Base-by-base conservation (phyloP, 2,329 filamentous ascomycete genomes). In the Lomentospora prolificans region DNA sequence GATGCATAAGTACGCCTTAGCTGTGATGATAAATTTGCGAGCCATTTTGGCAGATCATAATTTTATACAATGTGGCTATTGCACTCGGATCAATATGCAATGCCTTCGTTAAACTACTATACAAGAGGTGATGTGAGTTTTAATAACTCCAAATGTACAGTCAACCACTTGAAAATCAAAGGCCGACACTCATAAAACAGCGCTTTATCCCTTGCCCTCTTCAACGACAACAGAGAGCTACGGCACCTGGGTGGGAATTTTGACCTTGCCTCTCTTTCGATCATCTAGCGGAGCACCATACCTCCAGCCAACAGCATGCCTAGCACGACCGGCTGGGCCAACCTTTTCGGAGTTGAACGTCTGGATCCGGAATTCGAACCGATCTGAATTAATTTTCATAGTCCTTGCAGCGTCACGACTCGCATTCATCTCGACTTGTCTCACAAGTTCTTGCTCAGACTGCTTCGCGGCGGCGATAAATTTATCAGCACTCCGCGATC, bases 171-270 rank as follows among this genome's bases (percentile, higher is more conserved):
- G n/a, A n/a, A n/a, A n/a, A n/a, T n/a, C n/a, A n/a, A n/a, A n/a
- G n/a, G n/a, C n/a, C n/a, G n/a, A n/a, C n/a, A n/a, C n/a, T n/a
- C n/a, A n/a, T n/a, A n/a, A n/a, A n/a, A n/a, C n/a, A n/a, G n/a
- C n/a, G n/a, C n/a, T n/a, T n/a, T n/a, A n/a, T n/a, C n/a, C n/a
- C n/a, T n/a, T n/a, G n/a, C n/a, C n/a, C n/a, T n/a, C n/a, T n/a
- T n/a, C n/a, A n/a, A n/a, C n/a, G n/a, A n/a, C n/a, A n/a, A n/a
- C n/a, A n/a, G n/a, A n/a, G n/a, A n/a, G n/a, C n/a, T n/a, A n/a
- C n/a, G 77, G 78, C 55, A 86, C 81, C 55, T 74, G 78, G 33
- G 78, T 85, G 22, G 84, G 84, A 64, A 87, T 86, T 76, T 86
- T 87, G 70, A 85, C 69, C 65, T 78, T 64, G n/a, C 80, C 83